Percentiles rank a stretch among this genome's conserved stretches.
Evolutionary conservation across 1,284 basidiomycete genomes (phyloP).

Genomic region (Exobasidium rhododendri): DNA sequence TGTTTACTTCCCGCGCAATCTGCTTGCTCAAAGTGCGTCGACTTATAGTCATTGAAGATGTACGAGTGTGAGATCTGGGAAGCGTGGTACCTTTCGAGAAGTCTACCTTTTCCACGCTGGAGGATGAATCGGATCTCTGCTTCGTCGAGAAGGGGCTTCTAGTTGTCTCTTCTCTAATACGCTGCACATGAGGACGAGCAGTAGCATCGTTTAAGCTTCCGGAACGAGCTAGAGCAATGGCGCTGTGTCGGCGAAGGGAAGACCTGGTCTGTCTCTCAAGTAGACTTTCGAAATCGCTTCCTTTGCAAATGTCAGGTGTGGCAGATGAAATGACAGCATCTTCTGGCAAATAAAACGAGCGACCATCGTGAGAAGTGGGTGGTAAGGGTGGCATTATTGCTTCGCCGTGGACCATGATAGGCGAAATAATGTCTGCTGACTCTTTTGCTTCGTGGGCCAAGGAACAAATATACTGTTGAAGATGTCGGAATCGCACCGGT

Average conservation of each 20-base stretch:
- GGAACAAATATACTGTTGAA: conserved; percentile 14
- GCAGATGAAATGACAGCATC: conserved; percentile 15
- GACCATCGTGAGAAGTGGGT: conserved; percentile 22
- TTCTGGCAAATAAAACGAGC: conserved; percentile 30
- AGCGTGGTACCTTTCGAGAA: not conserved
- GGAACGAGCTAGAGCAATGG: conserved; percentile 24
- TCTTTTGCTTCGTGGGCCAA: conserved; percentile 8
- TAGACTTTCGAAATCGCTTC: conserved; percentile 27
- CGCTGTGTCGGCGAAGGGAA: conserved; percentile 32
- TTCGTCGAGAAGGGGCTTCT: not conserved
- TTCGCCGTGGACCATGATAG: conserved; percentile 20
- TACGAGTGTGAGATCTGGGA: not conserved
- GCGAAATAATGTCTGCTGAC: conserved; percentile 15
- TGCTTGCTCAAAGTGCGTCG: conserved; percentile 8
- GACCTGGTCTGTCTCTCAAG: conserved; percentile 33
- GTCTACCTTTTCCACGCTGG: not conserved
- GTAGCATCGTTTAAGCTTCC: conserved; percentile 16
- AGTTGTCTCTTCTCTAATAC: not conserved
- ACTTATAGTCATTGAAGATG: conserved; percentile 13
- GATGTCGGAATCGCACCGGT: conserved; percentile 32
- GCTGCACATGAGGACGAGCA: not conserved
- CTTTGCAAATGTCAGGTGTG: conserved; percentile 14
- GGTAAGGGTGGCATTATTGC: conserved; percentile 29
- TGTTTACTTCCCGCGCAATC: conserved; percentile 13
- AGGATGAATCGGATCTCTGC: not conserved